Base-by-base conservation (phyloP, 352 stramenopile species). In the Globisporangium irregulare region DNA sequence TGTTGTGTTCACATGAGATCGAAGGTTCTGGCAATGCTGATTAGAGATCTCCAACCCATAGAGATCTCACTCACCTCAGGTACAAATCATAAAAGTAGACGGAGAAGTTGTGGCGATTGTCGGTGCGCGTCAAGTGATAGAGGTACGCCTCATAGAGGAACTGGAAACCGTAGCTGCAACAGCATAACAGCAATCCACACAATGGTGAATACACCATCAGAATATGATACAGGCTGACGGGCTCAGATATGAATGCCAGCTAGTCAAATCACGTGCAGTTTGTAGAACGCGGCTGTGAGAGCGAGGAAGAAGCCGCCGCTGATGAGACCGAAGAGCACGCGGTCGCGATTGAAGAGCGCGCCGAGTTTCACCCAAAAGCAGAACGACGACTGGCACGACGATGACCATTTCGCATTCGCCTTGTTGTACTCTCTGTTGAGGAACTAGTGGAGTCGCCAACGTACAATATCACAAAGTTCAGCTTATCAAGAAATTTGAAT, bases 21-120 rank as follows among this genome's bases (percentile, higher is more conserved):
- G 32, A 36, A 32, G 27, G 27, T 6, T 32, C 27, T 36, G 32
- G 32, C 7, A 36, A 36, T 36, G 32, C 32, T 6, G 32, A 36
- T 36, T 36, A 36, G 32, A 36, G 32, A 9, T 36, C 4, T 36
- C 32, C 7, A 36, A 10, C 6, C 32, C 32, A 36, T 10, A 7
- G 3, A 18, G 29, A 7, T 3, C 20, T 8, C 4, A 2, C 41
- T 27, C 79, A 92, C 73, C 83, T 72, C 25, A 99, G 83, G 77
- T 99, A 99, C n/a, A 99, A 97, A 74, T 96, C 93, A 79, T 99
- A 99, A 80, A 98, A 99, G 80, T 99, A 99, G 46, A 99, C 93
- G 5, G 97, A 99, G 74, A 99, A 99, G 76, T 99, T 99, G 82
- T 99, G 98, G 27, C 98, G 94, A 79, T 99, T 98, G 86, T 99